These are phyloP conservation scores for Sarocladiaceae sp. DNA, from an alignment of 2,329 filamentous ascomycete species.

Conservation along the genomic window DNA sequence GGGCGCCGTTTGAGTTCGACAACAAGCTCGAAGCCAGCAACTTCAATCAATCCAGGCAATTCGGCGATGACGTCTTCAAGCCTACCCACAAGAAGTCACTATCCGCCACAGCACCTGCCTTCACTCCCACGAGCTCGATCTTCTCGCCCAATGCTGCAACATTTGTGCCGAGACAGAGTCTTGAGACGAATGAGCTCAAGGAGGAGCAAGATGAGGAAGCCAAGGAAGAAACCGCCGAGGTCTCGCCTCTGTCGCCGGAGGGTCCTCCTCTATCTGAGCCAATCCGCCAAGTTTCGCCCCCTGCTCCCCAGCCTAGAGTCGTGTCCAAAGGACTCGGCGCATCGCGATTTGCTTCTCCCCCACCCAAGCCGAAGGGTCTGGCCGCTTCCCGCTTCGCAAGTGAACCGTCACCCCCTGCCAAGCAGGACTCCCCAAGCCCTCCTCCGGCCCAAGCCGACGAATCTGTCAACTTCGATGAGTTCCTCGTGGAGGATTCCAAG, in stretches of 20 bases:
- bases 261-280: background rate
- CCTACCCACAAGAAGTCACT: slow-evolving; percentile 47
- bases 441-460: background rate
- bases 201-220: slow-evolving; percentile 15
- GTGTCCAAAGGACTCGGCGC: slow-evolving; percentile 27
- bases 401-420: slow-evolving; percentile 29
- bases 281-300: slow-evolving; percentile 5
- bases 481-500: slow-evolving; percentile 8
- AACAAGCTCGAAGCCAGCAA: slow-evolving; percentile 40
- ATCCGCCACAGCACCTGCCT: slow-evolving; percentile 68
- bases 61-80: slow-evolving; percentile 33
- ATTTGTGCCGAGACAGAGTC: slow-evolving; percentile 19
- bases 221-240: background rate
- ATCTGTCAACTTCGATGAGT: slow-evolving; percentile 21
- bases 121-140: slow-evolving; percentile 42
- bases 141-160: slow-evolving; percentile 17
- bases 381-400: slow-evolving; percentile 42
- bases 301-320: slow-evolving; percentile 17
- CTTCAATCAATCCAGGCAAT: slow-evolving; percentile 49
- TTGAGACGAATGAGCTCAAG: slow-evolving; percentile 15
- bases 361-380: slow-evolving; percentile 37
- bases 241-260: background rate
- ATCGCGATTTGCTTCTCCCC: slow-evolving; percentile 45
- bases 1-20: slow-evolving; percentile 58
- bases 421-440: slow-evolving; percentile 20